Conservation (phyloP, 2,329 filamentous ascomycete species). For the Cadophora sp. region DNA sequence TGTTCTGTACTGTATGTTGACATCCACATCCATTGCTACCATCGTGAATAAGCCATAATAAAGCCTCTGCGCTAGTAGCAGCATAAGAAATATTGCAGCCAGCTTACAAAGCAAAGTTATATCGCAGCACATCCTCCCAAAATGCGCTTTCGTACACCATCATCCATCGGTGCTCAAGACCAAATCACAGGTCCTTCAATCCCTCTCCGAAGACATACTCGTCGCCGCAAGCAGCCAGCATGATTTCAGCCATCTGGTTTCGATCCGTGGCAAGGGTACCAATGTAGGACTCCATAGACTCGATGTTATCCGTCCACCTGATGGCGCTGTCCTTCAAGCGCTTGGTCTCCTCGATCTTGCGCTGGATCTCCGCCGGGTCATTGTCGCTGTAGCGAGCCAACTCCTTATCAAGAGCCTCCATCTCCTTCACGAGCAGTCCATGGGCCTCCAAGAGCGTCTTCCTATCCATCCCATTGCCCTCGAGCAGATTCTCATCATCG, state of each 20-base stretch:
- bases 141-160: not conserved
- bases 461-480: constrained; percentile 39
- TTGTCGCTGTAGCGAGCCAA: constrained; percentile 43
- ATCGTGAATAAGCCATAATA: constrained; percentile 14
- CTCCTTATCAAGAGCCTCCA: constrained; percentile 42
- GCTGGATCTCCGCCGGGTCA: constrained; percentile 42
- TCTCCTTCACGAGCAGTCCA: constrained; percentile 40
- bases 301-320: constrained; percentile 46
- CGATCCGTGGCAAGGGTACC: constrained; percentile 43
- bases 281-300: constrained; percentile 43
- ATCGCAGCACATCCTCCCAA: not conserved
- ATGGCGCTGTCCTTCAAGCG: constrained; percentile 40
- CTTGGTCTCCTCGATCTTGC: constrained; percentile 42
- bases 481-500: constrained; percentile 45
- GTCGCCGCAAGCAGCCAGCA: constrained; percentile 52
- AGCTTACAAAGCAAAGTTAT: constrained; percentile 5
- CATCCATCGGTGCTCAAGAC: not conserved
- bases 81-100: not conserved
- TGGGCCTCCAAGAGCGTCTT: constrained; percentile 41
- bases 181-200: constrained; percentile 49
- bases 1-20: constrained; percentile 3
- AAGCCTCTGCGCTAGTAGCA: constrained; percentile 5
- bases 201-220: constrained; percentile 56
- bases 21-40: constrained; percentile 13
- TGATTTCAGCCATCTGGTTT: constrained; percentile 46